A percentile compares a stretch with the other conserved stretches of the same genome.
Evolutionary conservation across 352 stramenopile genomes (phyloP).

Genomic region (Blastocystis sp.): DNA sequence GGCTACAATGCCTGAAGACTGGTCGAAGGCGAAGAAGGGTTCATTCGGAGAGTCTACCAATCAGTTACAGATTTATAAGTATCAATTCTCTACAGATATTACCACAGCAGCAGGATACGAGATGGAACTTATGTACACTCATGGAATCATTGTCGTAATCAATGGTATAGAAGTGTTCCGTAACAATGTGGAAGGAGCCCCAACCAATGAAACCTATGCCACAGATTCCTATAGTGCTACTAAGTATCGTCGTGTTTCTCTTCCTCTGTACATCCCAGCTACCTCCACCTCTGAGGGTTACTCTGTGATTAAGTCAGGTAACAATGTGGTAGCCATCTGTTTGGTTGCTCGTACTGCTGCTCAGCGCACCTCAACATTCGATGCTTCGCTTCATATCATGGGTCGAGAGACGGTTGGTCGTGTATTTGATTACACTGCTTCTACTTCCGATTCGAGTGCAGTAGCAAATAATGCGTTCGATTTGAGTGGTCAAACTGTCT

Average conservation of each 20-base stretch:
- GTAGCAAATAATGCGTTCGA: neutral
- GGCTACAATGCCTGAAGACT: neutral
- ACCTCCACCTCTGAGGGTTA: neutral
- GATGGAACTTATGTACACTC: constrained; percentile 5
- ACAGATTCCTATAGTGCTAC: neutral
- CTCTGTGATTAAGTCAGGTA: neutral
- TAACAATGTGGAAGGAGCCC: neutral
- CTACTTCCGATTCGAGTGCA: neutral
- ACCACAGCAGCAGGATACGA: neutral
- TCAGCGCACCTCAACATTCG: constrained; percentile 4
- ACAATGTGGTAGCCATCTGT: constrained; percentile 5
- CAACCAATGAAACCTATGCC: constrained; percentile 17
- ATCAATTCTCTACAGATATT: constrained; percentile 16
- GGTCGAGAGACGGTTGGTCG: constrained; percentile 33
- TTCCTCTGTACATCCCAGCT: neutral
- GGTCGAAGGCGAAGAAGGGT: constrained; percentile 47
- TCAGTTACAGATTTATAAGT: constrained; percentile 55
- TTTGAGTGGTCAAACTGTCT: constrained; percentile 5
- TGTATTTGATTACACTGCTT: constrained; percentile 11
- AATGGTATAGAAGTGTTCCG: constrained; percentile 51
- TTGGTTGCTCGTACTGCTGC: neutral
- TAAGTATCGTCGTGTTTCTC: neutral
- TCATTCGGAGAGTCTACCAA: constrained; percentile 12
- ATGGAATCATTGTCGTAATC: constrained; percentile 22
- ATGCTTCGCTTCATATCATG: constrained; percentile 5